Evolutionary conservation across 192 early-diverging fungal species (phyloP), one percentile per base, ranked within the genome.

Genomic region (Phlyctochytrium arcticum): DNA sequence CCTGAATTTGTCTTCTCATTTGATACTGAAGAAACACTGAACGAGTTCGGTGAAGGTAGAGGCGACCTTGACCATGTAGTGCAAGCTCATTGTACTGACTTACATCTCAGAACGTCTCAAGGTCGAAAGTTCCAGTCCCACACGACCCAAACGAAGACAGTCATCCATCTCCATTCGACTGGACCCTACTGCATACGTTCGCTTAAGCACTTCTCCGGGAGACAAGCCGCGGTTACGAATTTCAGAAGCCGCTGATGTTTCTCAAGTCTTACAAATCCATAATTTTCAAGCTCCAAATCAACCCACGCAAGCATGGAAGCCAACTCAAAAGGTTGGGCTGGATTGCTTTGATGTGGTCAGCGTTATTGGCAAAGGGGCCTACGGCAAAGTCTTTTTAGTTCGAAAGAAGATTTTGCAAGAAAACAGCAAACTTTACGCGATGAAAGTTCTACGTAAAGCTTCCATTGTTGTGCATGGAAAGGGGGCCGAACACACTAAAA

Each of bases 361-460:
- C 49, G 76, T 87, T 35, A 86, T 90, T 71, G 88, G 88, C 12
- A 83, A 86, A 60, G 88, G 88, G 24, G 88, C 74, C 15, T 96
- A 91, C 69, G 93, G 91, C 31, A 91, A 90, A 62, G 90, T 74
- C 9, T 90, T 89, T 54, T 73, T 94, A 44, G 90, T 94, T 3
- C 85, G 83, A 53, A 86, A 92, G 71, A 88, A 84, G 64, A 15
- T 36, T 19, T 37, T 34, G 7, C 36, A 33, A 24, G 24, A 15
- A 9, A 36, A 26, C 26, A 71, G 32, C 54, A 47, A 65, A 17
- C 46, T 75, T 30, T 94, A 88, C 70, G 94, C 94, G 24, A 95
- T 95, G 94, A 97, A 97, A 75, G 90, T 94, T 3, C 79, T 97
- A 37, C 85, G 86, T 74, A 94, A 97, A 77, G 92, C 92, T 3